Conservation (phyloP, 495 filamentous ascomycete species). For the Pyronema omphalodes region DNA sequence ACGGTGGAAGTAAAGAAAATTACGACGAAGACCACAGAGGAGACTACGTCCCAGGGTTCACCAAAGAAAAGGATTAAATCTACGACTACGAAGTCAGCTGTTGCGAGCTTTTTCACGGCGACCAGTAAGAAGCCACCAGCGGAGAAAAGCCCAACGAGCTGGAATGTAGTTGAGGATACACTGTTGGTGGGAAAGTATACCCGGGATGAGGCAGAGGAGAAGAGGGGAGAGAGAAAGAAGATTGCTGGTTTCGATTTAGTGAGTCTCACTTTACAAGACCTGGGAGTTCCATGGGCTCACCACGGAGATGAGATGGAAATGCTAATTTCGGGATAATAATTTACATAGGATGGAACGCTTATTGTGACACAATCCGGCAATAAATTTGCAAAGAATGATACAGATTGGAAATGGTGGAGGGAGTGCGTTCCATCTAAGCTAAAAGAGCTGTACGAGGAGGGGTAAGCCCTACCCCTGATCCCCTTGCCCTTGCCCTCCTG, state of each 20-base stretch:
- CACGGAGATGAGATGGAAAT: no score
- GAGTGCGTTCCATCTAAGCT: slow-evolving; percentile 44
- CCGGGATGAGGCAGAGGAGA: slow-evolving; percentile 19
- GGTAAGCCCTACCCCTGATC: slow-evolving; percentile 37
- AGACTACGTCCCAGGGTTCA: no score
- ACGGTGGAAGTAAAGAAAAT: no score
- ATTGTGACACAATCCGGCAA: slow-evolving; percentile 67
- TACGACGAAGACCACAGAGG: no score
- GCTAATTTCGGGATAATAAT: background rate
- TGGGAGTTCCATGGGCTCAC: background rate
- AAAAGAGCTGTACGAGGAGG: slow-evolving; percentile 46
- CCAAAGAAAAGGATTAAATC: slow-evolving; percentile 1
- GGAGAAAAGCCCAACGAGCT: slow-evolving; percentile 35
- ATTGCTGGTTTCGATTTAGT: slow-evolving; percentile 88
- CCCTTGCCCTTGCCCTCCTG: background rate
- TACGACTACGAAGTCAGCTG: slow-evolving; percentile 30
- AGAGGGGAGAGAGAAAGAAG: slow-evolving; percentile 26
- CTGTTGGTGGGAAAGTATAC: slow-evolving; percentile 59
- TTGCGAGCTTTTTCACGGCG: slow-evolving; percentile 79
- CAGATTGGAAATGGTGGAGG: slow-evolving; percentile 96
- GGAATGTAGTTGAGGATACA: slow-evolving; percentile 48
- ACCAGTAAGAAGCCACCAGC: slow-evolving; percentile 69
- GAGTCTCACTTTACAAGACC: slow-evolving; percentile 20
- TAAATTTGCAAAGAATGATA: slow-evolving; percentile 44
- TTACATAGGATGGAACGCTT: slow-evolving; percentile 61